Percentiles rank a stretch among this genome's conserved stretches.
Evolutionary conservation across 2,329 filamentous ascomycete genomes (phyloP).

Genomic region (Arthrobotrys sphaeroides): DNA sequence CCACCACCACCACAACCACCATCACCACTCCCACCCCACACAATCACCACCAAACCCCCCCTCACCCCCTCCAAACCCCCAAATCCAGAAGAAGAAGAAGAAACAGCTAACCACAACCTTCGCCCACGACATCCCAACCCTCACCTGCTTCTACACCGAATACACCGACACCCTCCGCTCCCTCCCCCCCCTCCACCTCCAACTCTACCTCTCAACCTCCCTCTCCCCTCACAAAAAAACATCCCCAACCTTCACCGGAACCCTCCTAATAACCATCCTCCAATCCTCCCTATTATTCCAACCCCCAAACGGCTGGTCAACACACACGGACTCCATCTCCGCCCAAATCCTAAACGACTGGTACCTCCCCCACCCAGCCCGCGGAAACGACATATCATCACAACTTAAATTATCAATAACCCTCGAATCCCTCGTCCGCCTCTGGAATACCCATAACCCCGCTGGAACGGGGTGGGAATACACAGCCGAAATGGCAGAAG

Average conservation of each 20-base stretch:
- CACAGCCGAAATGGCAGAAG: conserved; percentile 28
- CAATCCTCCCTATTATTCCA: conserved; percentile 34
- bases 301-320: conserved; percentile 23
- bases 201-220: conserved; percentile 21
- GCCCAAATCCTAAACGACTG: not conserved
- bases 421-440: conserved; percentile 24
- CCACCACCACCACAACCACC: not conserved
- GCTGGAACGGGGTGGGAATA: not conserved
- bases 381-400: conserved; percentile 32
- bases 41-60: not conserved
- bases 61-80: not conserved
- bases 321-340: not conserved
- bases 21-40: not conserved
- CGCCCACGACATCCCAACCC: conserved; percentile 25
- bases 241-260: conserved; percentile 8
- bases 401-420: too few species aligned
- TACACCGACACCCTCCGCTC: conserved; percentile 34
- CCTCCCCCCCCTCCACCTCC: conserved; percentile 27
- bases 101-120: conserved; percentile 44
- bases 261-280: conserved; percentile 16
- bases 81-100: not conserved
- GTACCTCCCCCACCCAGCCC: conserved; percentile 29
- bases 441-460: too few species aligned
- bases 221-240: conserved; percentile 13
- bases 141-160: conserved; percentile 42